These are phyloP conservation scores for Entoloma clypeatum DNA, from an alignment of 1,284 basidiomycete species.

Conservation along the genomic window DNA sequence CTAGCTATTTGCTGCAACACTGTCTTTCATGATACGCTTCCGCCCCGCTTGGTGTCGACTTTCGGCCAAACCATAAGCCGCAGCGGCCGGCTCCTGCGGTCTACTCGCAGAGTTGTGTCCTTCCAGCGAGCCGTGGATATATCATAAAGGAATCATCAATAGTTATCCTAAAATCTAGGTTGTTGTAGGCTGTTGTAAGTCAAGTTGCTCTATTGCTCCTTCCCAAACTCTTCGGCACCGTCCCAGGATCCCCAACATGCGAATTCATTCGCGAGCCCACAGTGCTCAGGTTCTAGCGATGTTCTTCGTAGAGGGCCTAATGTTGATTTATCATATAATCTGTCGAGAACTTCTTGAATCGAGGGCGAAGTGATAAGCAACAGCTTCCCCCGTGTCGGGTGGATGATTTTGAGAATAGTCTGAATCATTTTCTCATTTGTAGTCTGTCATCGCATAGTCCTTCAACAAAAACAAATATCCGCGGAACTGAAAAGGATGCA, in stretches of 20 bases:
- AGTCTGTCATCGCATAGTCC: conserved; percentile 21
- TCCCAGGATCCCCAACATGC: conserved; percentile 42
- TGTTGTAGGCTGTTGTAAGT: too few species aligned
- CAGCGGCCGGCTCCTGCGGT: too few species aligned
- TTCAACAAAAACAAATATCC: not conserved
- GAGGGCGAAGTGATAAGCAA: conserved; percentile 38
- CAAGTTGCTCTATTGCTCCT: conserved; percentile 7
- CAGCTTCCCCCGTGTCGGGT: conserved; percentile 34
- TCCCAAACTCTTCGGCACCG: conserved; percentile 34
- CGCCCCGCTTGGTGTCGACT: conserved; percentile 1
- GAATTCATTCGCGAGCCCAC: conserved; percentile 38
- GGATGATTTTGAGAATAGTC: conserved; percentile 35
- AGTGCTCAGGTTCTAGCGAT: conserved; percentile 32
- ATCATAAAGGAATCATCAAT: too few species aligned
- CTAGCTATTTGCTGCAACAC: conserved; percentile 5
- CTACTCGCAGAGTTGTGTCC: too few species aligned
- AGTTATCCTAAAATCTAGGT: too few species aligned
- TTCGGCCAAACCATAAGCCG: too few species aligned
- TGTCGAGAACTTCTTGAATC: conserved; percentile 29
- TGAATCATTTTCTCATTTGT: conserved; percentile 35
- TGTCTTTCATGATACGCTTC: conserved; percentile 8
- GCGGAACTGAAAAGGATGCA: not conserved
- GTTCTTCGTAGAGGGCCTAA: conserved; percentile 34
- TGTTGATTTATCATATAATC: conserved; percentile 33
- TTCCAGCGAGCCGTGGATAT: too few species aligned